Conservation (phyloP, 2,329 filamentous ascomycete genomes). For the Colletotrichum sp. region DNA sequence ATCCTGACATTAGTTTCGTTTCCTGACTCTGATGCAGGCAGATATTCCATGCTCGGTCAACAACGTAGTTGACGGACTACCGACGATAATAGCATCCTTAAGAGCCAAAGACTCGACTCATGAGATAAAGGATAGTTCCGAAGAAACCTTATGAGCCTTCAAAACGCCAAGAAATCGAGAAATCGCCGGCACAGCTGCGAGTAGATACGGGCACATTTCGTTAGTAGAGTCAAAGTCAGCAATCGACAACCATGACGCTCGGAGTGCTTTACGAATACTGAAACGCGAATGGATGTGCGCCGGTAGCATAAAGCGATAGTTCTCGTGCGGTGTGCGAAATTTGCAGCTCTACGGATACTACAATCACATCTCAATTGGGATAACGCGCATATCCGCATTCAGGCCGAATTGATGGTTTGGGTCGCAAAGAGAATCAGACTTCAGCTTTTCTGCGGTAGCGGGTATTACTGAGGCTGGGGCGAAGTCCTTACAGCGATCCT, state of each 20-base stretch:
- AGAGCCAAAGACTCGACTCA: neutral
- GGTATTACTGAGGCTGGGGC: neutral
- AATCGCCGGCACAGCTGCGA: neutral
- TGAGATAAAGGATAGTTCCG: neutral
- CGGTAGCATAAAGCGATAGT: neutral
- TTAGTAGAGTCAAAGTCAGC: neutral
- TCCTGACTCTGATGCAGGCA: neutral
- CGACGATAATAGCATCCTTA: neutral
- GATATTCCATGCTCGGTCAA: neutral
- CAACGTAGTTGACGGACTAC: neutral
- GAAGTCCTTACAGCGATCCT: neutral
- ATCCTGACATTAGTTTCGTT: neutral
- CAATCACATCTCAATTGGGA: neutral
- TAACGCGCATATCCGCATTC: neutral
- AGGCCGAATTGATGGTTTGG: neutral
- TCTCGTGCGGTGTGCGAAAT: neutral
- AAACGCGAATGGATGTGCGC: neutral
- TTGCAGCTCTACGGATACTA: neutral
- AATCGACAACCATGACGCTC: neutral
- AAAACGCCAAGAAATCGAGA: neutral
- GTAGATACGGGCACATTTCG: neutral
- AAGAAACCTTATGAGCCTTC: neutral
- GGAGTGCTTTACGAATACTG: neutral
- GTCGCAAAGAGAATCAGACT: neutral
- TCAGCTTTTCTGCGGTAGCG: neutral